phyloP scores from a whole-genome alignment of 345 rosid species.

The Gossypium arboreum region DNA sequence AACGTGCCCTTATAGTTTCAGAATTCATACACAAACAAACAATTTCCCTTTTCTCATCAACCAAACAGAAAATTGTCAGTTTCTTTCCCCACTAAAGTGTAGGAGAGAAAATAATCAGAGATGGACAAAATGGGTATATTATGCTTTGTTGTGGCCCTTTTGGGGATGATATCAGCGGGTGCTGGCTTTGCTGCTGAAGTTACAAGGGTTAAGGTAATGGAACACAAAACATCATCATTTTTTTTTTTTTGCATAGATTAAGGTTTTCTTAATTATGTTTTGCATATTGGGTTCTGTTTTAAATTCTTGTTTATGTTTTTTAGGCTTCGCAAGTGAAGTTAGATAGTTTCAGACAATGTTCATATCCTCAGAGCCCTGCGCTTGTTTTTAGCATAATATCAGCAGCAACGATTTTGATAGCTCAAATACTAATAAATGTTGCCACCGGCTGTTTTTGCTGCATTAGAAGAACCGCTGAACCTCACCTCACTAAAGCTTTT shows the following conservation, averaged over 20 bases:
- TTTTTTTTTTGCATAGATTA: no score
- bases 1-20: no score
- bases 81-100: neutral
- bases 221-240: no score
- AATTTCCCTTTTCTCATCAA: neutral
- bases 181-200: slow-evolving; percentile 87
- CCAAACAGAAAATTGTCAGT: neutral
- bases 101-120: neutral
- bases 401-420: slow-evolving; percentile 59
- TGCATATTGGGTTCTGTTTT: neutral
- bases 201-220: slow-evolving; percentile 67
- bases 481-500: slow-evolving; percentile 50
- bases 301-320: neutral
- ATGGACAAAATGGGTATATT: slow-evolving; percentile 40
- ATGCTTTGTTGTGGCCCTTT: slow-evolving; percentile 48
- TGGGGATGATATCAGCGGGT: slow-evolving; percentile 67
- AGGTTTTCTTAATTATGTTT: neutral
- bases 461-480: slow-evolving; percentile 29
- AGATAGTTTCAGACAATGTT: slow-evolving; percentile 31
- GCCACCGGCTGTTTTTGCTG: slow-evolving; percentile 80
- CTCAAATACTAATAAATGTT: slow-evolving; percentile 59
- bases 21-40: no score
- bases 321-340: neutral
- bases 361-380: slow-evolving; percentile 72
- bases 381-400: slow-evolving; percentile 65